These are phyloP conservation scores for Strobilomyces echinocephalus DNA, from an alignment of 768 basidiomycete species.

Conservation along the genomic window DNA sequence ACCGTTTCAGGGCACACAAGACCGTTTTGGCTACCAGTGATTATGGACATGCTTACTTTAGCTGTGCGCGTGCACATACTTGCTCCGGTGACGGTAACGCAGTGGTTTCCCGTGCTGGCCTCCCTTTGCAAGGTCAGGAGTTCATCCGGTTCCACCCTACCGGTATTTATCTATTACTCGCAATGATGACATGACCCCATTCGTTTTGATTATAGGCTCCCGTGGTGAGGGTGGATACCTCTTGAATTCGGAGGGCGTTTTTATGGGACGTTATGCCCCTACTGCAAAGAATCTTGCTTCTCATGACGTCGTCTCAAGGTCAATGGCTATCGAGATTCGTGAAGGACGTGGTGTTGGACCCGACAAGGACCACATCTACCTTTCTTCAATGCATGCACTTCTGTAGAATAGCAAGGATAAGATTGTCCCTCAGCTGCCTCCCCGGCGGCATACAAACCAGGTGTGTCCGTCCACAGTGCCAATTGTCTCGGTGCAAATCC, in stretches of 20 bases:
- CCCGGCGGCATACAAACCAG: no score
- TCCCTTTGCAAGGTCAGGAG: slow-evolving; percentile 94
- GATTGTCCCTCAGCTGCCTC: slow-evolving; percentile 92
- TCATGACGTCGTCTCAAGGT: slow-evolving; percentile 97
- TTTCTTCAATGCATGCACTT: slow-evolving; percentile 28
- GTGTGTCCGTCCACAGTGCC: slow-evolving; percentile 97
- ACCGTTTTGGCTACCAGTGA: slow-evolving; percentile 98
- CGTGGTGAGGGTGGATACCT: slow-evolving; percentile 99
- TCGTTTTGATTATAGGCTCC: slow-evolving; percentile 65
- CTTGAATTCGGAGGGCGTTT: slow-evolving; percentile 98
- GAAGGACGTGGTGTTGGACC: slow-evolving; percentile 99
- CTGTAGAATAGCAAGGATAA: slow-evolving; percentile 78
- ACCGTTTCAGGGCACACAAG: slow-evolving; percentile 97
- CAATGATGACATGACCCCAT: background rate
- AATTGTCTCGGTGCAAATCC: slow-evolving; percentile 99
- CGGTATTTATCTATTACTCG: slow-evolving; percentile 66
- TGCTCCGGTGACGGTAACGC: slow-evolving; percentile 99
- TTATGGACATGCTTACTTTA: slow-evolving; percentile 97
- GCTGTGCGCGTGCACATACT: slow-evolving; percentile 97
- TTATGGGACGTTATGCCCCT: slow-evolving; percentile 99
- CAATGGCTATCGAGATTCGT: slow-evolving; percentile 98
- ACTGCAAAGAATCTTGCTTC: slow-evolving; percentile 99
- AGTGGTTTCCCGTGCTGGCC: slow-evolving; percentile 94
- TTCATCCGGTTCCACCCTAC: slow-evolving; percentile 99
- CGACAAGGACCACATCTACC: slow-evolving; percentile 94